phyloP scores from a whole-genome alignment of 139 green algal species.

The Chlamydomonas asymmetrica region DNA sequence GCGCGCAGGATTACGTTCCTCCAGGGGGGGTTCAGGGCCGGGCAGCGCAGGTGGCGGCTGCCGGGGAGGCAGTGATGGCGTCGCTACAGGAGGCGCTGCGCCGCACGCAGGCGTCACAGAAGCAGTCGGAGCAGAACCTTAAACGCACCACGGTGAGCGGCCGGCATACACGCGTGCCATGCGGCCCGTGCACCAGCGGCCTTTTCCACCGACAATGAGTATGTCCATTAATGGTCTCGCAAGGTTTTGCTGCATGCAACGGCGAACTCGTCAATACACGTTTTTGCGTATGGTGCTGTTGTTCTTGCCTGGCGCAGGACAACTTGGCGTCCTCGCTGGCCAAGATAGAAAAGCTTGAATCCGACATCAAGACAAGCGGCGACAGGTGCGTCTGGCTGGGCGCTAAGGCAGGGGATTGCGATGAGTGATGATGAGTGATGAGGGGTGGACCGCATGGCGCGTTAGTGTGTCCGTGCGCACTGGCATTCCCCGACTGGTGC shows the following conservation, averaged over 20 bases:
- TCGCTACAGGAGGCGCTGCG: conserved; percentile 52
- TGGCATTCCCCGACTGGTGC: no score
- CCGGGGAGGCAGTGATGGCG: conserved; percentile 47
- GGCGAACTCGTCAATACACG: not conserved
- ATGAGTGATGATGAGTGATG: no score
- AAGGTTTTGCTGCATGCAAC: no score
- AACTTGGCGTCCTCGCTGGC: conserved; percentile 36
- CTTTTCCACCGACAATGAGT: no score
- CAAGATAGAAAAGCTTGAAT: conserved; percentile 36
- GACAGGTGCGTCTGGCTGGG: conserved; percentile 32
- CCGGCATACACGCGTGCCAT: no score
- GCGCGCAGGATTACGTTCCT: no score
- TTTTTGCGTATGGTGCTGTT: not conserved
- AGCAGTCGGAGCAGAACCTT: conserved; percentile 15
- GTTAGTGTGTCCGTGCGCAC: no score
- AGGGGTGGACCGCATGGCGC: no score
- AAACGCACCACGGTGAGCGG: conserved; percentile 4
- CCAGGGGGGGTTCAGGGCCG: no score
- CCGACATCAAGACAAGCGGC: conserved; percentile 21
- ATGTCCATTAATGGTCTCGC: no score
- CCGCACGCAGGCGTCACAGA: conserved; percentile 46
- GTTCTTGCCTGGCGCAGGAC: conserved; percentile 2
- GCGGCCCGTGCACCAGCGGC: no score
- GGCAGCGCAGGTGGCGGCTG: conserved; percentile 20
- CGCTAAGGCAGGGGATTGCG: no score